Evolutionary conservation across 805 yeast genomes (phyloP).

Genomic region (Candida pini): DNA sequence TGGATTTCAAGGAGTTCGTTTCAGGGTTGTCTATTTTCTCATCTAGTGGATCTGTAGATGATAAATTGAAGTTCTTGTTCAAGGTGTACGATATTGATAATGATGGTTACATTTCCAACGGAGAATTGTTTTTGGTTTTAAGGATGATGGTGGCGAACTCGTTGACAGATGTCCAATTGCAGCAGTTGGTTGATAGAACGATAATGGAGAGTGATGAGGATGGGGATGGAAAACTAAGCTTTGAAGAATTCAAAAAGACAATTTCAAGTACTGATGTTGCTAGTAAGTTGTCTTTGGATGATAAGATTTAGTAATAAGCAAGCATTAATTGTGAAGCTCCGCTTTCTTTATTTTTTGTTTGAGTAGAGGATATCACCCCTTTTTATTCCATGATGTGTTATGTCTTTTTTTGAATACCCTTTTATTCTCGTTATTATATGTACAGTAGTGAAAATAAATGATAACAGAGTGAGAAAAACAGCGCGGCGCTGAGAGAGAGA

Average conservation of each 20-base stretch:
- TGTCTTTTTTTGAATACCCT: neutral
- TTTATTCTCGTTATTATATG: too few species aligned
- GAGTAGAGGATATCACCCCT: too few species aligned
- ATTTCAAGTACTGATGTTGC: conserved; percentile 40
- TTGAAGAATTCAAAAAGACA: conserved; percentile 78
- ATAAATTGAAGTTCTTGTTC: conserved; percentile 83
- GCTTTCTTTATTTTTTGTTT: too few species aligned
- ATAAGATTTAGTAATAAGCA: conserved; percentile 18
- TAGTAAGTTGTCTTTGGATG: conserved; percentile 25
- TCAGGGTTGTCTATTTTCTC: conserved; percentile 67
- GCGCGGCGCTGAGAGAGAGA: neutral
- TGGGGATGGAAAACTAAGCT: conserved; percentile 80
- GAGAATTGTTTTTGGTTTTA: conserved; percentile 85
- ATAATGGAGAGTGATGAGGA: conserved; percentile 88
- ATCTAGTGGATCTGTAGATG: conserved; percentile 72
- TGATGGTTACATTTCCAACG: conserved; percentile 93
- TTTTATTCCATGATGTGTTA: too few species aligned
- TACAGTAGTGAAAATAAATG: too few species aligned
- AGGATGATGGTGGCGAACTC: conserved; percentile 97
- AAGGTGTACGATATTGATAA: conserved; percentile 92
- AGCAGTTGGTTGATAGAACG: conserved; percentile 95
- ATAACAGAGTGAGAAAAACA: neutral
- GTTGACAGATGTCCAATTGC: conserved; percentile 78
- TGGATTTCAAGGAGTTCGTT: conserved; percentile 94
- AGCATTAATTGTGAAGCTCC: too few species aligned